Conservation (phyloP, 1,284 basidiomycete species). For the Sporisorium reilianum region DNA sequence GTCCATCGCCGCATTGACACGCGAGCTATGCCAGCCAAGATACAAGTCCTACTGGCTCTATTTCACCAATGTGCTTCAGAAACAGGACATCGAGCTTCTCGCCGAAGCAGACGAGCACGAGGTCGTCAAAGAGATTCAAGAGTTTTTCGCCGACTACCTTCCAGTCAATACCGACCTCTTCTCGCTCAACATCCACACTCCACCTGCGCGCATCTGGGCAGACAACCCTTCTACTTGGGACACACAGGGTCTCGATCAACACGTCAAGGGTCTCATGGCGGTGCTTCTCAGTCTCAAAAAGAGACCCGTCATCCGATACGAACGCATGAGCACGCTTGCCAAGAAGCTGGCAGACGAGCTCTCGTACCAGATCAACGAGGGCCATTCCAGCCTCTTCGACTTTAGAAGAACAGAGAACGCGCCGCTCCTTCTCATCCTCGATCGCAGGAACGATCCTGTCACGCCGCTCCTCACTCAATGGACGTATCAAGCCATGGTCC, state of each 20-base stretch:
- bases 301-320: conserved; percentile 92
- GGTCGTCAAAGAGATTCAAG: conserved; percentile 86
- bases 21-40: conserved; percentile 81
- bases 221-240: conserved; percentile 76
- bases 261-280: conserved; percentile 85
- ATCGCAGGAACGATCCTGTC: conserved; percentile 95
- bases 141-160: conserved; percentile 67
- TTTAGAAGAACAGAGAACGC: conserved; percentile 73
- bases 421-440: conserved; percentile 75
- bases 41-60: conserved; percentile 90
- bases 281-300: conserved; percentile 95
- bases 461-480: conserved; percentile 97
- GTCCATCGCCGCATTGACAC: conserved; percentile 83
- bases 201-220: conserved; percentile 76
- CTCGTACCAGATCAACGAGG: conserved; percentile 72
- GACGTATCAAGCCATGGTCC: conserved; percentile 99
- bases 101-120: conserved; percentile 96
- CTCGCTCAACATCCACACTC: conserved; percentile 75
- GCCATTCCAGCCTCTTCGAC: conserved; percentile 70
- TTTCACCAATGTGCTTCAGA: conserved; percentile 92
- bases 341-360: conserved; percentile 88
- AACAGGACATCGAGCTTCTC: conserved; percentile 89
- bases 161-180: conserved; percentile 81
- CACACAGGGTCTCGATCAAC: conserved; percentile 79
- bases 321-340: conserved; percentile 91